Conservation (phyloP, 1,139 yeast genomes). For the Geotrichum bryndzae region DNA sequence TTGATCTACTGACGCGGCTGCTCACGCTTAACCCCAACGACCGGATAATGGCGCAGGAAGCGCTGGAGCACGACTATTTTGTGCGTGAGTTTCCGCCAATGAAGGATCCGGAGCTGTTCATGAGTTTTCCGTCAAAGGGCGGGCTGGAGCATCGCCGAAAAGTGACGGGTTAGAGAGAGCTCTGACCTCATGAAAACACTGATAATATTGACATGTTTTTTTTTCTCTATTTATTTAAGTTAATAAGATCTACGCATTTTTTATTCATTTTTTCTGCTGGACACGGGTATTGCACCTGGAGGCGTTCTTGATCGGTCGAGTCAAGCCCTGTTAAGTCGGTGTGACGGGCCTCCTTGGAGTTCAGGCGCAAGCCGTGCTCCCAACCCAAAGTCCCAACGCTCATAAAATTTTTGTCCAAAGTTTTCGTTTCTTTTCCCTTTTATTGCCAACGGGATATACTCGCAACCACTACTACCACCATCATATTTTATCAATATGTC, state of each 20-base stretch:
- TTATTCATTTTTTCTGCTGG: not conserved
- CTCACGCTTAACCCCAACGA: slow-evolving; percentile 60
- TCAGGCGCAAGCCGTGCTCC: not conserved
- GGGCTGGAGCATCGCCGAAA: slow-evolving; percentile 6
- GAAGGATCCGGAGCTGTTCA: slow-evolving; percentile 49
- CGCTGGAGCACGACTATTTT: slow-evolving; percentile 63
- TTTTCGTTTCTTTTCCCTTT: not conserved
- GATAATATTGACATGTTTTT: not conserved
- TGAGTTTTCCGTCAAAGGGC: slow-evolving; percentile 26
- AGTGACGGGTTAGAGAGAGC: not conserved
- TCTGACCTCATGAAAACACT: not conserved
- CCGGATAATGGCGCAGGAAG: slow-evolving; percentile 56
- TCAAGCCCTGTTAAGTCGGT: no score
- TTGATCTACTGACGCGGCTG: slow-evolving; percentile 56
- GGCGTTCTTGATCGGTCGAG: no score
- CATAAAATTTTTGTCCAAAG: not conserved
- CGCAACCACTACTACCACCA: not conserved
- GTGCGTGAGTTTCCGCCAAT: slow-evolving; percentile 56
- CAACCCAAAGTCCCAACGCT: not conserved
- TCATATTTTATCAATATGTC: slow-evolving; percentile 9
- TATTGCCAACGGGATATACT: not conserved
- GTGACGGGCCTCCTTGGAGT: not conserved
- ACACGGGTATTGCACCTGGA: not conserved
- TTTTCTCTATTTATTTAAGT: not conserved
- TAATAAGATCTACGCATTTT: not conserved